phyloP scores from a whole-genome alignment of 2,329 filamentous ascomycete species.

The Cladosporium oxysporum region DNA sequence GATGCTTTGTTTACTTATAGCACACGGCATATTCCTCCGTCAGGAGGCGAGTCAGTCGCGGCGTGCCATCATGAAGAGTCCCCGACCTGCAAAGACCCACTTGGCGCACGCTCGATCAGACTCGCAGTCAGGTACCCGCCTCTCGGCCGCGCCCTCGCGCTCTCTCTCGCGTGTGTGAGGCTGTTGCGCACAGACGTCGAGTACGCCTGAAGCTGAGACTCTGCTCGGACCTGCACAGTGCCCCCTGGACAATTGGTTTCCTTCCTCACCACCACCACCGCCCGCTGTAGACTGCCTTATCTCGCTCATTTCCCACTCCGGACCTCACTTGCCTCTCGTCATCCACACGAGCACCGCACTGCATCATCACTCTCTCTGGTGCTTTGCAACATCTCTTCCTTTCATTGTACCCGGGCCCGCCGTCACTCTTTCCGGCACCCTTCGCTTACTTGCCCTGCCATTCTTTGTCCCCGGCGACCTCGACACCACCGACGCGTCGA shows the following conservation, averaged over 20 bases:
- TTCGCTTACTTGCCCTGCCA: constrained; percentile 29
- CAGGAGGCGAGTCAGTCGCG: constrained; percentile 11
- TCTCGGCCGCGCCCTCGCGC: not conserved
- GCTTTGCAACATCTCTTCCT: constrained; percentile 31
- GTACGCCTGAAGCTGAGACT: constrained; percentile 9
- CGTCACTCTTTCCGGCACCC: constrained; percentile 37
- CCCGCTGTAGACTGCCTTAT: constrained; percentile 13
- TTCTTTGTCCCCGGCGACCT: constrained; percentile 26
- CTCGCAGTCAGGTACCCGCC: not conserved
- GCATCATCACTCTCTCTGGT: constrained; percentile 38
- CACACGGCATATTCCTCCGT: constrained; percentile 10
- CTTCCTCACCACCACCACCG: constrained; percentile 12
- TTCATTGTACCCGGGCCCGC: constrained; percentile 28
- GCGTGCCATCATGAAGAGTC: constrained; percentile 7
- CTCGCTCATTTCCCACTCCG: constrained; percentile 16
- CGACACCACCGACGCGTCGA: constrained; percentile 13
- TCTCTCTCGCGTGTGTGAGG: constrained; percentile 4
- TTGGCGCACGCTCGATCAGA: not conserved
- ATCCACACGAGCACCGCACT: constrained; percentile 19
- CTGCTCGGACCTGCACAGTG: constrained; percentile 6
- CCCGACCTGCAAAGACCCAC: not conserved
- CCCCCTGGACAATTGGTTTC: constrained; percentile 10
- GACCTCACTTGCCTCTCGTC: constrained; percentile 18
- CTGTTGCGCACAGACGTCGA: not conserved
- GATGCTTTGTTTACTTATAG: constrained; percentile 9